phyloP scores from a whole-genome alignment of 140 eudicot species.

The Ambrosia hybrid region DNA sequence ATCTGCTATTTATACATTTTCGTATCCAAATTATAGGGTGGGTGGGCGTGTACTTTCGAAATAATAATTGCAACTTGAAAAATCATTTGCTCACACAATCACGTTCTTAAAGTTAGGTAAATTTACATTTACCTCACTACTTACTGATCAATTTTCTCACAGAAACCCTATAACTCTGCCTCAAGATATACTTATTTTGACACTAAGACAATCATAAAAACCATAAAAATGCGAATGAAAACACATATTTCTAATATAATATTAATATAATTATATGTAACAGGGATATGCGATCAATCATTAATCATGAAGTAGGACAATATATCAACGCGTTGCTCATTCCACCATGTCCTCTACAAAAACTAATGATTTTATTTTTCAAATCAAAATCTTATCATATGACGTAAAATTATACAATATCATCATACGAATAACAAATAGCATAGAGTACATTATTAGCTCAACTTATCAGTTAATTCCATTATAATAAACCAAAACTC shows the following conservation, averaged over 20 bases:
- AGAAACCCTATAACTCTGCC: background rate
- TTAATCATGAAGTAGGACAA: background rate
- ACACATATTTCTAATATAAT: background rate
- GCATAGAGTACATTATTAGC: background rate
- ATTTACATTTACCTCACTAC: background rate
- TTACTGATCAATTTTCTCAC: background rate
- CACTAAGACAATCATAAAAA: background rate
- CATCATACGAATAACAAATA: background rate
- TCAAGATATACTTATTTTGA: background rate
- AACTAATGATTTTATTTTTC: background rate
- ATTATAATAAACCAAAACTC: background rate
- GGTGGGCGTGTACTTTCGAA: background rate
- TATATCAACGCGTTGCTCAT: background rate
- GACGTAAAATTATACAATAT: background rate
- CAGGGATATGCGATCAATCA: background rate
- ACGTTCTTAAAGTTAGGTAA: background rate
- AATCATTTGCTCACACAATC: background rate
- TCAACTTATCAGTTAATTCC: background rate
- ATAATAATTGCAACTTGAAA: conserved; percentile 2
- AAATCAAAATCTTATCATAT: background rate
- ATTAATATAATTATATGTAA: background rate
- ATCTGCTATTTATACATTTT: too few relatives aligned
- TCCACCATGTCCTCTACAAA: conserved; percentile 7
- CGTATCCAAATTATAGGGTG: background rate
- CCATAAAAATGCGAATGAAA: background rate